A percentile compares a stretch with the other conserved stretches of the same genome.
phyloP scores from a whole-genome alignment of 495 filamentous ascomycete species.

The Penicillium desertorum region DNA sequence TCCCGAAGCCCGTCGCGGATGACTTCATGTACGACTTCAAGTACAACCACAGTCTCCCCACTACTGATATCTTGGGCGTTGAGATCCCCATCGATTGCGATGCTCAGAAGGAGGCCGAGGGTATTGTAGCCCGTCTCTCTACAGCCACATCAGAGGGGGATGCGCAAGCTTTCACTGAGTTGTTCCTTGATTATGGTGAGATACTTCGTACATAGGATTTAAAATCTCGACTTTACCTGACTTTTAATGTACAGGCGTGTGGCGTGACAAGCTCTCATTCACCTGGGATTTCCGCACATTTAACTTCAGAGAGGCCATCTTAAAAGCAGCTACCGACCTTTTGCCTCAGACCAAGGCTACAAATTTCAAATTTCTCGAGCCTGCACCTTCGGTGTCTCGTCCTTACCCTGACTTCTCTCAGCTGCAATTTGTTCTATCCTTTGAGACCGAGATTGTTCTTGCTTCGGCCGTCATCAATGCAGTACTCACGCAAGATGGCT shows the following conservation, averaged over 20 bases:
- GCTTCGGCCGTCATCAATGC: slow-evolving; percentile 29
- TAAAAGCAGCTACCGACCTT: slow-evolving; percentile 28
- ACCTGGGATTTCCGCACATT: slow-evolving; percentile 31
- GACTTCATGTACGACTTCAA: slow-evolving; percentile 36
- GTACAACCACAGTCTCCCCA: slow-evolving; percentile 33
- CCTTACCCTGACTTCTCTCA: slow-evolving; percentile 27
- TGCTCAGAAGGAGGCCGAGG: slow-evolving; percentile 22
- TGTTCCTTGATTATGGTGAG: slow-evolving; percentile 28
- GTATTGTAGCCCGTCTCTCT: slow-evolving; percentile 18
- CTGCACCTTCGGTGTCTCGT: slow-evolving; percentile 21
- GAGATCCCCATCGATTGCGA: slow-evolving; percentile 21
- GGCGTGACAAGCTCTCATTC: slow-evolving; percentile 30
- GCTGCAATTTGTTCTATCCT: slow-evolving; percentile 26
- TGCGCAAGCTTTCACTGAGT: slow-evolving; percentile 22
- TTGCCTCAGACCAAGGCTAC: slow-evolving; percentile 25
- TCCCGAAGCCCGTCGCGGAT: slow-evolving; percentile 17
- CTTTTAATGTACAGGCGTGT: slow-evolving; percentile 20
- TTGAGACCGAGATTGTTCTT: slow-evolving; percentile 26
- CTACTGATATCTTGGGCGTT: slow-evolving; percentile 17
- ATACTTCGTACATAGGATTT: too few relatives aligned
- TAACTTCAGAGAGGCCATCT: slow-evolving; percentile 23
- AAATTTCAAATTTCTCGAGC: slow-evolving; percentile 24
- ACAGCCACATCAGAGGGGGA: slow-evolving; percentile 12
- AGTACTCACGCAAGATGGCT: slow-evolving; percentile 24
- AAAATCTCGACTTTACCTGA: slow-evolving; percentile 10